phyloP scores from a whole-genome alignment of 192 early-diverging fungal species.

The Coemansia sp. region DNA sequence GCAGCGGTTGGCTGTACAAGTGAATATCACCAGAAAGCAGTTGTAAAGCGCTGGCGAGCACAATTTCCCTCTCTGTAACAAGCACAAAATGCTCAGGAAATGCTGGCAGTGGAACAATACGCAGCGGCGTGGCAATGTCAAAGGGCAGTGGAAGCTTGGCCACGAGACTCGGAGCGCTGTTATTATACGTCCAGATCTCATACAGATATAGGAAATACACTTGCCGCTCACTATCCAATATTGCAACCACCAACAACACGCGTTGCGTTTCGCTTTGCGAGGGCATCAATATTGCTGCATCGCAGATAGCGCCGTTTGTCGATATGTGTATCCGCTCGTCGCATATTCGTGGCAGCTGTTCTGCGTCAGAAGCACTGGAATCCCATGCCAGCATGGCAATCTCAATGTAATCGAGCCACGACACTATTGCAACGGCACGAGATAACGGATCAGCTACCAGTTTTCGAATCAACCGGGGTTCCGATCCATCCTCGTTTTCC shows the following conservation, averaged over 20 bases:
- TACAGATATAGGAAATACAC: slow-evolving; percentile 25
- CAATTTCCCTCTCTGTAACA: slow-evolving; percentile 20
- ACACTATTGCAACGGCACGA: slow-evolving; percentile 24
- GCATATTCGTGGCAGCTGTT: not conserved
- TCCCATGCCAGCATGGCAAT: slow-evolving; percentile 14
- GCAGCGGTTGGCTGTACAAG: slow-evolving; percentile 21
- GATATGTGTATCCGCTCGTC: slow-evolving; percentile 7
- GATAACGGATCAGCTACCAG: slow-evolving; percentile 22
- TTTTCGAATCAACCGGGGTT: slow-evolving; percentile 18
- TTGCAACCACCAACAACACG: slow-evolving; percentile 32
- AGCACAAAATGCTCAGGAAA: slow-evolving; percentile 39
- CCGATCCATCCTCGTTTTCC: not conserved
- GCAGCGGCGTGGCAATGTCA: slow-evolving; percentile 21
- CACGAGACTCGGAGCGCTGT: slow-evolving; percentile 3
- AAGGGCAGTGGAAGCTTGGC: slow-evolving; percentile 42
- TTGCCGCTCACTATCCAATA: slow-evolving; percentile 17
- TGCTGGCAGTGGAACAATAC: slow-evolving; percentile 30
- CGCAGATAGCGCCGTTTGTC: slow-evolving; percentile 25
- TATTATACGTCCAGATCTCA: slow-evolving; percentile 27
- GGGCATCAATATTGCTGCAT: slow-evolving; percentile 29
- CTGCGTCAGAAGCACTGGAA: not conserved
- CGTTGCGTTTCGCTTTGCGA: slow-evolving; percentile 21
- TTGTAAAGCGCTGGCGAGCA: slow-evolving; percentile 34
- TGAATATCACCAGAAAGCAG: slow-evolving; percentile 46
- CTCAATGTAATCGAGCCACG: slow-evolving; percentile 38